Percentiles rank a stretch among this genome's conserved stretches.
Evolutionary conservation across 139 green algal species (phyloP).

Genomic region (Micromonas commoda): DNA sequence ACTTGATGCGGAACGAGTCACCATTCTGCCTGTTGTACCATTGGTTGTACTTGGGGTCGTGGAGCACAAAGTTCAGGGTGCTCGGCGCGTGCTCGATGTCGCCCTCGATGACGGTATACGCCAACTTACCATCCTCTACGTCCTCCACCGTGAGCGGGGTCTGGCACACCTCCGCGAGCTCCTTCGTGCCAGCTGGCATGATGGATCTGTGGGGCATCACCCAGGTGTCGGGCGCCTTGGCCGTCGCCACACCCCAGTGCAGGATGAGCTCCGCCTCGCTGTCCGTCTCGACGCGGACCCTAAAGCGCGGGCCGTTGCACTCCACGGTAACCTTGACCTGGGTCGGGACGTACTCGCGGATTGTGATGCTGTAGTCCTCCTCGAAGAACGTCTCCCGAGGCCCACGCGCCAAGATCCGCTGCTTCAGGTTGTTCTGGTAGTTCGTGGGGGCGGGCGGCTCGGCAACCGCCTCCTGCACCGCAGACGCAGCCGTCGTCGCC

Average conservation of each 20-base stretch:
- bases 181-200: not conserved
- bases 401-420: not conserved
- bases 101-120: not conserved
- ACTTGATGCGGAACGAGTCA: not conserved
- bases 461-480: too few relatives aligned
- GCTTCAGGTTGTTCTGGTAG: not conserved
- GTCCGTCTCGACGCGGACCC: not conserved
- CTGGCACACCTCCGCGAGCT: not conserved
- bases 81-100: not conserved
- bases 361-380: not conserved
- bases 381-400: not conserved
- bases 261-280: not conserved
- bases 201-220: not conserved
- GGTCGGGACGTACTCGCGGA: not conserved
- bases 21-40: not conserved
- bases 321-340: not conserved
- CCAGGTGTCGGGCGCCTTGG: not conserved
- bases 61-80: constrained; percentile 16
- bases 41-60: constrained; percentile 2
- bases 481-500: too few relatives aligned
- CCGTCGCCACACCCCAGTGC: not conserved
- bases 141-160: not conserved
- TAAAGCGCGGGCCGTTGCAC: not conserved
- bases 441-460: too few relatives aligned
- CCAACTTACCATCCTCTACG: not conserved